Evolutionary conservation across 495 filamentous ascomycete species (phyloP).

Genomic region (Bryoglossum gracile): DNA sequence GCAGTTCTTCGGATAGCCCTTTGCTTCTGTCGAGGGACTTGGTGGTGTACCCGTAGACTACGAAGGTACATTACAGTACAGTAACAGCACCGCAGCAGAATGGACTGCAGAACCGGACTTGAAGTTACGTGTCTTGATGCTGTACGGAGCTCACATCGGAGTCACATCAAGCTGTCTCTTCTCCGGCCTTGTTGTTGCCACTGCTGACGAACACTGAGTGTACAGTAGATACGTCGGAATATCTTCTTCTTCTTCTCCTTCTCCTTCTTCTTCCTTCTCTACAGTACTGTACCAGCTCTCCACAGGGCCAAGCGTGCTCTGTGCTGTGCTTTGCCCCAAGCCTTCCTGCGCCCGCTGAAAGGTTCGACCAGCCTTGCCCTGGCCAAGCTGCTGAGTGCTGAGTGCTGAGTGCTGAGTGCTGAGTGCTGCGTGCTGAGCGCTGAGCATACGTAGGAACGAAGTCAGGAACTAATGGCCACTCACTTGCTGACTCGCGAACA

Average conservation of each 20-base stretch:
- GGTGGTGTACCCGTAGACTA: too few relatives aligned
- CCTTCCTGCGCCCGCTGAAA: neutral
- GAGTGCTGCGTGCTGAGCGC: too few relatives aligned
- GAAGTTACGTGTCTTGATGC: neutral
- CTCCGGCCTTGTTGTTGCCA: conserved; percentile 2
- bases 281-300: neutral
- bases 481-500: too few relatives aligned
- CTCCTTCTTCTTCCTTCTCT: neutral
- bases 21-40: neutral
- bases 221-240: neutral
- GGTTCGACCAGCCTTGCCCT: too few relatives aligned
- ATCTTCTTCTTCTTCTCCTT: neutral
- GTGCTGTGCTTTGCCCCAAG: neutral
- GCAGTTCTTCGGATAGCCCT: conserved; percentile 8
- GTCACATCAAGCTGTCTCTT: neutral
- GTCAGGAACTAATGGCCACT: too few relatives aligned
- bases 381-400: too few relatives aligned
- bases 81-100: too few relatives aligned
- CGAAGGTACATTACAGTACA: too few relatives aligned
- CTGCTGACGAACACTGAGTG: conserved; percentile 9
- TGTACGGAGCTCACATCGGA: neutral
- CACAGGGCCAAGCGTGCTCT: neutral
- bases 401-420: too few relatives aligned
- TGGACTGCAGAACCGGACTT: too few relatives aligned
- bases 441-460: too few relatives aligned